These are phyloP conservation scores for Linnemannia schmuckeri DNA, from an alignment of 192 early-diverging fungal species.

Conservation along the genomic window DNA sequence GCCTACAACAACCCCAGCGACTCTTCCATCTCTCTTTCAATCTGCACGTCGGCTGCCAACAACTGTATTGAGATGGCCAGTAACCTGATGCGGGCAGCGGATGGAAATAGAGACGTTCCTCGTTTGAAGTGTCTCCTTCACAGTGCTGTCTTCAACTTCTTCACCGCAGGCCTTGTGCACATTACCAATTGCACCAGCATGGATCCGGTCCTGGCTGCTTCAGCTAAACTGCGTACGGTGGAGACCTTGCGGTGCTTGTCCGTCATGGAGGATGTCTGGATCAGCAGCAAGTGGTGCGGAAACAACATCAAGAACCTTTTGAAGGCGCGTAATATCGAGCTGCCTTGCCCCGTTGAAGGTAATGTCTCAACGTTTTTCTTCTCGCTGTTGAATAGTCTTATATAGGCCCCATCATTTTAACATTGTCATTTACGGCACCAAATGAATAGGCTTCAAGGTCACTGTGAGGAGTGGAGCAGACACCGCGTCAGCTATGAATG, in stretches of 20 bases:
- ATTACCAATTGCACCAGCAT: slow-evolving; percentile 55
- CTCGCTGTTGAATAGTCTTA: too few relatives aligned
- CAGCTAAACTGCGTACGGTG: slow-evolving; percentile 51
- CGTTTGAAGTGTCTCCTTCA: slow-evolving; percentile 40
- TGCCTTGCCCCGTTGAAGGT: slow-evolving; percentile 52
- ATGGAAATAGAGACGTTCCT: slow-evolving; percentile 39
- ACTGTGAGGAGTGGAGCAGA: slow-evolving; percentile 24
- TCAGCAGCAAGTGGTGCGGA: slow-evolving; percentile 48
- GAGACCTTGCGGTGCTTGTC: slow-evolving; percentile 48
- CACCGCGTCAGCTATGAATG: slow-evolving; percentile 10
- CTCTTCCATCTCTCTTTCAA: slow-evolving; percentile 49
- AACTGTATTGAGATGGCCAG: slow-evolving; percentile 58
- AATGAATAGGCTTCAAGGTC: slow-evolving; percentile 38
- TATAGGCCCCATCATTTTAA: background rate
- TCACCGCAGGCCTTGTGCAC: slow-evolving; percentile 56
- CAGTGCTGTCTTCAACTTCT: slow-evolving; percentile 52
- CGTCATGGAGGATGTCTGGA: slow-evolving; percentile 50
- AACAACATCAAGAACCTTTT: slow-evolving; percentile 48
- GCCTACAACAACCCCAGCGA: slow-evolving; percentile 19
- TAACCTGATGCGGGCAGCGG: slow-evolving; percentile 39
- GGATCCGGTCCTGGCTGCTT: slow-evolving; percentile 46
- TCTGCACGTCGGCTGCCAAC: slow-evolving; percentile 58
- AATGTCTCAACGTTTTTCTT: background rate
- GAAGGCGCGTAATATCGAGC: slow-evolving; percentile 48
- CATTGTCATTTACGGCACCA: background rate